Conservation (phyloP, 495 filamentous ascomycete species). For the Aspergillus baeticus region DNA sequence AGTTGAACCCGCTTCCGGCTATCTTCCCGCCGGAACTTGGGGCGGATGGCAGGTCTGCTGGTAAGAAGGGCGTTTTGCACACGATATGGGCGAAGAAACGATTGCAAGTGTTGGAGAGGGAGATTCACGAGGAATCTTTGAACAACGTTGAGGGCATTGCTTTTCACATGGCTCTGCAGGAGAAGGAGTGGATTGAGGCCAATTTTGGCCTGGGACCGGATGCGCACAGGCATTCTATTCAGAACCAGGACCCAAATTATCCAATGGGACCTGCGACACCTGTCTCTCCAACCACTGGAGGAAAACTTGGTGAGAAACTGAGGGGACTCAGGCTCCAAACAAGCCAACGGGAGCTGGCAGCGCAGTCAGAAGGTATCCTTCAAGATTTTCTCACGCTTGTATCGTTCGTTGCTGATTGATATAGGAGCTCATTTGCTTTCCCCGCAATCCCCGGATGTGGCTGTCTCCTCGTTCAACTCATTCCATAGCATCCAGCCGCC, state of each 20-base stretch:
- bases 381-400: not conserved
- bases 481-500: conserved; percentile 40
- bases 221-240: conserved; percentile 17
- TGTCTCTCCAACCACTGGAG: conserved; percentile 59
- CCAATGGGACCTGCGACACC: conserved; percentile 50
- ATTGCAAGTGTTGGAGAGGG: conserved; percentile 65
- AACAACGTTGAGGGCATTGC: conserved; percentile 75
- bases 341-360: conserved; percentile 56
- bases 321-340: conserved; percentile 74
- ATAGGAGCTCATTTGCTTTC: conserved; percentile 44
- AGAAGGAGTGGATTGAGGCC: conserved; percentile 77
- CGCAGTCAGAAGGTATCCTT: conserved; percentile 41
- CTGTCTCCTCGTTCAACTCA: conserved; percentile 61
- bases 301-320: conserved; percentile 69
- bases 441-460: conserved; percentile 61
- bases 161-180: conserved; percentile 74
- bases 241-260: conserved; percentile 20
- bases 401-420: not conserved
- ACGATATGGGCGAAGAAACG: conserved; percentile 81
- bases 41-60: conserved; percentile 59
- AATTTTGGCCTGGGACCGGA: conserved; percentile 64
- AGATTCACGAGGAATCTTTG: conserved; percentile 63
- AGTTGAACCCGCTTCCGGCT: conserved; percentile 73
- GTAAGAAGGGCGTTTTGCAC: conserved; percentile 76
- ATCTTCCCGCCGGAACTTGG: conserved; percentile 76